These are phyloP conservation scores for Ceratorhiza oryzae-sativae DNA, from an alignment of 1,284 basidiomycete genomes.

Conservation along the genomic window DNA sequence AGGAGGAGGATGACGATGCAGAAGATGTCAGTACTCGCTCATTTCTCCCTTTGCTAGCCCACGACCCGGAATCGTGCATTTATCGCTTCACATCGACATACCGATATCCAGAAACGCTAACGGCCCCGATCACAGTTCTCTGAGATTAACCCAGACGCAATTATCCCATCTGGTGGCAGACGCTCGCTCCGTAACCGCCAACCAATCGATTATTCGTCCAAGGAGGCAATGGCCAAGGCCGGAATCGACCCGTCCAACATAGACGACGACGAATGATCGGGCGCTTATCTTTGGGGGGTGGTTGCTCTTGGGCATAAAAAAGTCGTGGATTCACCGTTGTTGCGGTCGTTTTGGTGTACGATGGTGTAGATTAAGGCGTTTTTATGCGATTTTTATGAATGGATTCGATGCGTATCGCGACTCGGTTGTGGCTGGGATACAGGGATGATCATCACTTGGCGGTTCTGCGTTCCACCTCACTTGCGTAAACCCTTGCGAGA, in stretches of 20 bases:
- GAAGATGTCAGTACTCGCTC: slow-evolving; percentile 12
- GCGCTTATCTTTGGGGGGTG: no score
- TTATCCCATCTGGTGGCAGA: slow-evolving; percentile 8
- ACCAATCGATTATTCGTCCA: slow-evolving; percentile 16
- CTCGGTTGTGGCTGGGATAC: neutral
- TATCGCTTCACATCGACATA: neutral
- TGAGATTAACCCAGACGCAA: slow-evolving; percentile 23
- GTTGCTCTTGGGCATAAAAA: neutral
- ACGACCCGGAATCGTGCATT: slow-evolving; percentile 28
- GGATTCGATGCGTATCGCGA: neutral
- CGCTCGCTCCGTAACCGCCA: slow-evolving; percentile 24
- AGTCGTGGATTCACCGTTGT: neutral
- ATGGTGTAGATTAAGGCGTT: slow-evolving; percentile 12
- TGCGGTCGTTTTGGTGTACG: slow-evolving; percentile 4
- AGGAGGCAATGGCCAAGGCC: slow-evolving; percentile 34
- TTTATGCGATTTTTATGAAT: slow-evolving; percentile 1
- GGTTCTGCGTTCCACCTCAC: neutral
- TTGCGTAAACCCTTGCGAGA: no score
- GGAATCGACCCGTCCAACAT: slow-evolving; percentile 22
- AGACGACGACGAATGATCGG: slow-evolving; percentile 20
- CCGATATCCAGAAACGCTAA: neutral
- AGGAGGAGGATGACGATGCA: slow-evolving; percentile 15
- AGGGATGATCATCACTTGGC: no score
- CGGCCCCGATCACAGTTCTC: neutral
- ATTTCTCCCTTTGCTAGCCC: no score